Conservation (phyloP, 805 yeast species). For the Saccharomyces eubayanus region DNA sequence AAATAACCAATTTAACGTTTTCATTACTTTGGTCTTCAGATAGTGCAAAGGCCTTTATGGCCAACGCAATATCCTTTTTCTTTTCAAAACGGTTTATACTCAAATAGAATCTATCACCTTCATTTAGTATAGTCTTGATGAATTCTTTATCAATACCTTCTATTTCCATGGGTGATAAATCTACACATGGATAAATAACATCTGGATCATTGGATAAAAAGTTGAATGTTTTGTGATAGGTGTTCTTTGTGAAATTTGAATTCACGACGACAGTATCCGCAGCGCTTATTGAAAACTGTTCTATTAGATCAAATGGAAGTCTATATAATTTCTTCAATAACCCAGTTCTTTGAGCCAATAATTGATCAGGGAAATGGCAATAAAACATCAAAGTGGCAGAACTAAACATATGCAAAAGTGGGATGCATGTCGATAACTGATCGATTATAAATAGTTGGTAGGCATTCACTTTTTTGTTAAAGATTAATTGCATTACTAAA, state of each 20-base stretch:
- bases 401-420: slow-evolving; percentile 47
- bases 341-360: slow-evolving; percentile 54
- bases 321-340: slow-evolving; percentile 59
- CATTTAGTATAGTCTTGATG: slow-evolving; percentile 9
- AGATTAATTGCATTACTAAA: slow-evolving; percentile 42
- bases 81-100: slow-evolving; percentile 86
- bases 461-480: slow-evolving; percentile 37
- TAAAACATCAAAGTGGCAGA: slow-evolving; percentile 59
- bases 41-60: slow-evolving; percentile 56
- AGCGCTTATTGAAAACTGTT: slow-evolving; percentile 66
- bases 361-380: slow-evolving; percentile 93
- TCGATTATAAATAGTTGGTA: slow-evolving; percentile 79
- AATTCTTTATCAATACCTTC: slow-evolving; percentile 11
- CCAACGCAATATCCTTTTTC: slow-evolving; percentile 74
- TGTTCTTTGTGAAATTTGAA: slow-evolving; percentile 68
- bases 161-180: slow-evolving; percentile 30
- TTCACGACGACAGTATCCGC: slow-evolving; percentile 83
- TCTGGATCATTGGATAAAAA: slow-evolving; percentile 25
- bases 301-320: slow-evolving; percentile 73
- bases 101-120: slow-evolving; percentile 38
- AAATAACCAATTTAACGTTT: slow-evolving; percentile 50
- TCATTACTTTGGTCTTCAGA: slow-evolving; percentile 24
- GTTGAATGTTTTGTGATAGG: slow-evolving; percentile 59
- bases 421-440: slow-evolving; percentile 75
- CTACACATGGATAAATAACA: slow-evolving; percentile 58